These are phyloP conservation scores for Apiospora marii DNA, from an alignment of 2,329 filamentous ascomycete genomes.

Conservation along the genomic window DNA sequence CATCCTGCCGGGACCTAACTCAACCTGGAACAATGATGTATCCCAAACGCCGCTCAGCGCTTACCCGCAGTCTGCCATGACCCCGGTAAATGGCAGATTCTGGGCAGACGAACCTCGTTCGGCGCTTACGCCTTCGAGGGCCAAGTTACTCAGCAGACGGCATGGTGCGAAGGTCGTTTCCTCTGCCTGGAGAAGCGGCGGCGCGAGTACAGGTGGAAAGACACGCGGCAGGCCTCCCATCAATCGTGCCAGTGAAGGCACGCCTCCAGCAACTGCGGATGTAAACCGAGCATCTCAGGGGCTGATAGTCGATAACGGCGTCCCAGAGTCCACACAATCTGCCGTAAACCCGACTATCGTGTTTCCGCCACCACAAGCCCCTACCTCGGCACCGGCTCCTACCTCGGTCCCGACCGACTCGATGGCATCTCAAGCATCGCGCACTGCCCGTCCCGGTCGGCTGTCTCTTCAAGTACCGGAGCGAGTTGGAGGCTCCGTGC, in stretches of 20 bases:
- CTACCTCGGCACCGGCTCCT: conserved; percentile 11
- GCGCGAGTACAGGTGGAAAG: conserved; percentile 70
- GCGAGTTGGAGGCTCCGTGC: conserved; percentile 65
- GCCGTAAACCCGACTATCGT: conserved; percentile 35
- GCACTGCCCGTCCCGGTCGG: conserved; percentile 53
- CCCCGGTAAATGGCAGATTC: conserved; percentile 65
- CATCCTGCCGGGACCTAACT: conserved; percentile 42
- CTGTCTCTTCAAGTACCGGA: conserved; percentile 70
- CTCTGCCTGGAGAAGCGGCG: conserved; percentile 83
- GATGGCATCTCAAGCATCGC: conserved; percentile 22
- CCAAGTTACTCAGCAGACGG: conserved; percentile 61
- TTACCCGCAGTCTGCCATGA: conserved; percentile 82
- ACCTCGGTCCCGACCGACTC: neutral
- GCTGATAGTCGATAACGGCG: conserved; percentile 34
- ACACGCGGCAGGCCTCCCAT: conserved; percentile 81
- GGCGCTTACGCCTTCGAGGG: conserved; percentile 73
- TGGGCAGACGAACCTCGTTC: conserved; percentile 76
- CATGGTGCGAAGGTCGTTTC: conserved; percentile 87
- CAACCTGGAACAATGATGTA: conserved; percentile 58
- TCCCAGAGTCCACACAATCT: conserved; percentile 35
- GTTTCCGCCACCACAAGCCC: conserved; percentile 36
- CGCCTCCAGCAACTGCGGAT: conserved; percentile 72
- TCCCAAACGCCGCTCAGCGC: conserved; percentile 69
- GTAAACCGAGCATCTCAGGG: conserved; percentile 52
- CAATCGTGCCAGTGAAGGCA: conserved; percentile 68